Percentiles rank a stretch among this genome's conserved stretches.
phyloP scores from a whole-genome alignment of 805 yeast genomes.

The Barnettozyma populi region DNA sequence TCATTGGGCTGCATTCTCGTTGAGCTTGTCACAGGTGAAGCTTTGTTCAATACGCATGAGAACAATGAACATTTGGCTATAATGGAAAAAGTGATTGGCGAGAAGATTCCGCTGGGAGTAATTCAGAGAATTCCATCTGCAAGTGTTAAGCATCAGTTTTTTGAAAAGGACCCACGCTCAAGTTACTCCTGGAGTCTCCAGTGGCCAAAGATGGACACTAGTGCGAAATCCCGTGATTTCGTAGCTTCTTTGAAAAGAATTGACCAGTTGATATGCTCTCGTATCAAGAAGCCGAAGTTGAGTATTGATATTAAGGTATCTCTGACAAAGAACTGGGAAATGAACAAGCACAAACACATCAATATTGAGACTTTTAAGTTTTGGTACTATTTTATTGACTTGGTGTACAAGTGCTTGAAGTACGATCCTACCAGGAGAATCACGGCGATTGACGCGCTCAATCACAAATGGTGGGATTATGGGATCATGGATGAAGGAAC shows the following conservation, averaged over 20 bases:
- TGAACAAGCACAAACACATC: conserved; percentile 30
- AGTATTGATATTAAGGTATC: conserved; percentile 21
- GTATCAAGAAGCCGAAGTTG: conserved; percentile 23
- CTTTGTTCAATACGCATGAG: conserved; percentile 91
- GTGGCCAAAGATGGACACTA: conserved; percentile 36
- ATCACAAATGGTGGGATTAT: conserved; percentile 76
- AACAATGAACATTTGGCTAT: conserved; percentile 90
- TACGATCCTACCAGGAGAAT: conserved; percentile 70
- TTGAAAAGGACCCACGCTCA: conserved; percentile 7
- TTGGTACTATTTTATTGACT: conserved; percentile 79
- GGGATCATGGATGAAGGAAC: conserved; percentile 53
- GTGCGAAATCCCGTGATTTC: conserved; percentile 30
- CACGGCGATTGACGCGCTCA: conserved; percentile 69
- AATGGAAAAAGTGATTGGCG: conserved; percentile 78
- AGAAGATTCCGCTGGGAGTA: conserved; percentile 36
- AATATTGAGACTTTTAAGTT: conserved; percentile 64
- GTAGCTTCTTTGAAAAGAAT: conserved; percentile 38
- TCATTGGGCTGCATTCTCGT: conserved; percentile 90
- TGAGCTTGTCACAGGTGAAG: conserved; percentile 90
- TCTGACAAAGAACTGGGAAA: conserved; percentile 18
- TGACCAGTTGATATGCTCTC: conserved; percentile 38
- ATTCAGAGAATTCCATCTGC: conserved; percentile 24
- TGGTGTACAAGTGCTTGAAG: conserved; percentile 57
- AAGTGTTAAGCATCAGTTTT: conserved; percentile 8
- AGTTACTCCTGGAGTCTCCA: conserved; percentile 21